These are phyloP conservation scores for Tolypocladium capitatum DNA, from an alignment of 2,329 filamentous ascomycete genomes.

Conservation along the genomic window DNA sequence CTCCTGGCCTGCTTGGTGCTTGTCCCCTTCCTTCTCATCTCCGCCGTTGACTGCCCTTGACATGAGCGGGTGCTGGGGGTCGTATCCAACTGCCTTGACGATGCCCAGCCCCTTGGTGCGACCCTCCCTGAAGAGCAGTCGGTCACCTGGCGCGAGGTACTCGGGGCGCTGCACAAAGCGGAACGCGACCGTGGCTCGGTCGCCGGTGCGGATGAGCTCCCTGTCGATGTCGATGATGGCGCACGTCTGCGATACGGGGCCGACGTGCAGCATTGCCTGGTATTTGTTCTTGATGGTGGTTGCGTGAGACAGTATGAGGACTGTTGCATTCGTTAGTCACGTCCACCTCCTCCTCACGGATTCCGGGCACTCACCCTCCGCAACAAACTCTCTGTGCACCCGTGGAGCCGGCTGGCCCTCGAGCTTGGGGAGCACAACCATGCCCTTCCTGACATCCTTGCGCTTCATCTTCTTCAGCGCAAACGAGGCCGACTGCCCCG, in stretches of 20 bases:
- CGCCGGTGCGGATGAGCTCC: slow-evolving; percentile 87
- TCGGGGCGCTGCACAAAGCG: slow-evolving; percentile 89
- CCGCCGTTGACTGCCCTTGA: slow-evolving; percentile 1
- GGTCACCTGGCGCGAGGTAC: slow-evolving; percentile 77
- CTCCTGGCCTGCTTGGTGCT: neutral
- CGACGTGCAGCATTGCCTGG: slow-evolving; percentile 96
- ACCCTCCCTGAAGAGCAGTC: slow-evolving; percentile 86
- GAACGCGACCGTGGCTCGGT: slow-evolving; percentile 89
- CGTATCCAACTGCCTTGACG: slow-evolving; percentile 83
- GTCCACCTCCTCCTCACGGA: neutral
- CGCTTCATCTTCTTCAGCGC: slow-evolving; percentile 76
- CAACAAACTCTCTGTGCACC: slow-evolving; percentile 63
- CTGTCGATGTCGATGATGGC: slow-evolving; percentile 95
- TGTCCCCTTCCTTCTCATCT: slow-evolving; percentile 1
- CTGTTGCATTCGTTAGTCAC: slow-evolving; percentile 23
- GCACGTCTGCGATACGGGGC: slow-evolving; percentile 88
- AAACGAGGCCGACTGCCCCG: slow-evolving; percentile 86
- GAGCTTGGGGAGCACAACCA: slow-evolving; percentile 83
- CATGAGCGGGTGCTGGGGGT: slow-evolving; percentile 40
- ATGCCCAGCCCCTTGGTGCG: slow-evolving; percentile 92
- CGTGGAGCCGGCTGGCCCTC: slow-evolving; percentile 59
- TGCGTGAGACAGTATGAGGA: slow-evolving; percentile 86
- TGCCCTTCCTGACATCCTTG: slow-evolving; percentile 92
- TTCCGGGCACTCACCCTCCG: slow-evolving; percentile 45
- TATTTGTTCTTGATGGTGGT: slow-evolving; percentile 96